These are phyloP conservation scores for Claviceps capensis DNA, from an alignment of 2,329 filamentous ascomycete species.

Conservation along the genomic window DNA sequence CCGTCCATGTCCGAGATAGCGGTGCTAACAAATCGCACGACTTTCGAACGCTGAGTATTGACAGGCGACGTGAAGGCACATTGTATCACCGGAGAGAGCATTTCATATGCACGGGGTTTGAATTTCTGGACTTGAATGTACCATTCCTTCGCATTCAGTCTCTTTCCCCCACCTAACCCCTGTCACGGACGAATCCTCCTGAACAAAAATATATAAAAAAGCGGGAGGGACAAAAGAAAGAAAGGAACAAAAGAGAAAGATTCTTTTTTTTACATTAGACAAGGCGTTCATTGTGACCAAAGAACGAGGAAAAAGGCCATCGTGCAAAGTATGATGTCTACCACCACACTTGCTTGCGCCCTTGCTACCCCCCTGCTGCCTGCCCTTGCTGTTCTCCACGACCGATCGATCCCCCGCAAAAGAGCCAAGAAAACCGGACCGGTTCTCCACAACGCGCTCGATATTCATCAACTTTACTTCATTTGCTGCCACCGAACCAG, in stretches of 20 bases:
- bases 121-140: not conserved
- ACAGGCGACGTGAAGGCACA: not conserved
- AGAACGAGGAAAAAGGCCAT: not conserved
- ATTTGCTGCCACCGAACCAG: constrained; percentile 62
- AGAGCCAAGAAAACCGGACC: not conserved
- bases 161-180: not conserved
- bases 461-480: constrained; percentile 5
- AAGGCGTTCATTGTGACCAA: not conserved
- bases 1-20: not conserved
- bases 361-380: not conserved
- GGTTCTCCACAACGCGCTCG: not conserved
- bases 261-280: too few relatives aligned
- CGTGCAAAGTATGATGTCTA: not conserved
- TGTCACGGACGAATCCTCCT: not conserved
- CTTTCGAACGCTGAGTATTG: not conserved
- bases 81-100: not conserved
- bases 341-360: not conserved
- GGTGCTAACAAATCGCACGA: not conserved
- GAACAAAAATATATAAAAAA: too few relatives aligned
- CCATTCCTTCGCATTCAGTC: too few relatives aligned
- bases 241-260: too few relatives aligned
- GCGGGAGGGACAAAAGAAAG: too few relatives aligned
- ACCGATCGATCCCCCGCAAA: not conserved
- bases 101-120: not conserved
- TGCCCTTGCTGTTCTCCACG: not conserved